Evolutionary conservation across 257 asterid species (phyloP), one percentile per base, ranked within the genome.

Genomic region (Plantago ovata): DNA sequence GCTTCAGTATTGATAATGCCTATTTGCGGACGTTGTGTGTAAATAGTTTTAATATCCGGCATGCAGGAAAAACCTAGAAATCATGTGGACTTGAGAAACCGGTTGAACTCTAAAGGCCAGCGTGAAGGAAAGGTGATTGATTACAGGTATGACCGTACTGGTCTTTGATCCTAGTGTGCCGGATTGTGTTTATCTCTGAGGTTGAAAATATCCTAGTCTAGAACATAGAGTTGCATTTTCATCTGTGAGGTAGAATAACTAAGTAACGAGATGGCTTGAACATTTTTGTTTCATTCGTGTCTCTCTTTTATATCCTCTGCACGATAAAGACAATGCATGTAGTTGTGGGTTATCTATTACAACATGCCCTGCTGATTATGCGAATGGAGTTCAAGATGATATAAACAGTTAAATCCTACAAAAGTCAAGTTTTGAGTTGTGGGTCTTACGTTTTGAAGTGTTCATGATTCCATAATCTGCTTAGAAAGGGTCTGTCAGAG

Each of bases 91-190:
- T 78, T 92, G 95, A 79, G 98, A 68, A 85, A 88, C 67, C 95
- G 96, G 44, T 74, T 92, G 89, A 94, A 92, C 69, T 85, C 96
- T 59, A 85, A 84, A 78, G 98, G 98, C 72, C 98, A 88, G 81
- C 96, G 98, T 62, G 72, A 92, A 74, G 98, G 96, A 75, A 92
- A 88, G 77, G 81, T 92, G 53, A 92, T 92, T 56, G 96, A 92
- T 78, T 92, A 92, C 91, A 80, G 96, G 95, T 90, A 78, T 57
- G 58, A 38, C 58, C 56, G 49, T 44, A 60, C 43, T 32, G 33
- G 50, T 48, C 67, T 72, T 61, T 61, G 15, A 40, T 47, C 6
- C 48, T 53, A 16, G 49, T 50, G 0, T 53, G 59, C 28, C 51
- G 55, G 19, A n/a, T 36, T 66, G 16, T 10, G 14, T n/a, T n/a